Evolutionary conservation across 2,329 filamentous ascomycete genomes (phyloP).

Genomic region (Rhytidhysteron rufulum): DNA sequence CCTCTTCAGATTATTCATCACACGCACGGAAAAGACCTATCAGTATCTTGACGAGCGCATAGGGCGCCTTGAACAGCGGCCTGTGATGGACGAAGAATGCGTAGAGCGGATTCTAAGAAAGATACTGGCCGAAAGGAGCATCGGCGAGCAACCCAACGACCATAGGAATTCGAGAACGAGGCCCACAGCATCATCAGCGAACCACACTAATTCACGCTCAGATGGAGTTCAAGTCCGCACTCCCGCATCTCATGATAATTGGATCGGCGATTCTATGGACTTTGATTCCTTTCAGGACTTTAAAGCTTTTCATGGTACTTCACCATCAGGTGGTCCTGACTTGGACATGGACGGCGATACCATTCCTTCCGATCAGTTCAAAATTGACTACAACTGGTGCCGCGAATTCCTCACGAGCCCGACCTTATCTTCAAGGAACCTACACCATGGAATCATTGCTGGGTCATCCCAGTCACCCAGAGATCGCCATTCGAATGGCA

Average conservation of each 20-base stretch:
- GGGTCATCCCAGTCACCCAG: no score
- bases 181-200: no score
- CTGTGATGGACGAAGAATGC: neutral
- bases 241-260: neutral
- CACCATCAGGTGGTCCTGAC: neutral
- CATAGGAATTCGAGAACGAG: neutral
- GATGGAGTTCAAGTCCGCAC: neutral
- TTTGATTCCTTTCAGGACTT: neutral
- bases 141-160: constrained; percentile 1
- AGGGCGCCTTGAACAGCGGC: constrained; percentile 1
- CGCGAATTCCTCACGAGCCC: no score
- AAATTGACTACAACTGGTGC: no score
- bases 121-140: neutral
- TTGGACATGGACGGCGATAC: no score
- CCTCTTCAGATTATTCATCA: neutral
- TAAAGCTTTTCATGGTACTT: neutral
- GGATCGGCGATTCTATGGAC: neutral
- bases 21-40: neutral
- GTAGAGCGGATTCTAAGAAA: neutral
- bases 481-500: no score
- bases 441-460: no score
- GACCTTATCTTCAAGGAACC: no score
- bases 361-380: no score
- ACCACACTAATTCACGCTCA: neutral
- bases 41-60: neutral